Evolutionary conservation across 345 rosid genomes (phyloP).

Genomic region (Heritiera fomes): DNA sequence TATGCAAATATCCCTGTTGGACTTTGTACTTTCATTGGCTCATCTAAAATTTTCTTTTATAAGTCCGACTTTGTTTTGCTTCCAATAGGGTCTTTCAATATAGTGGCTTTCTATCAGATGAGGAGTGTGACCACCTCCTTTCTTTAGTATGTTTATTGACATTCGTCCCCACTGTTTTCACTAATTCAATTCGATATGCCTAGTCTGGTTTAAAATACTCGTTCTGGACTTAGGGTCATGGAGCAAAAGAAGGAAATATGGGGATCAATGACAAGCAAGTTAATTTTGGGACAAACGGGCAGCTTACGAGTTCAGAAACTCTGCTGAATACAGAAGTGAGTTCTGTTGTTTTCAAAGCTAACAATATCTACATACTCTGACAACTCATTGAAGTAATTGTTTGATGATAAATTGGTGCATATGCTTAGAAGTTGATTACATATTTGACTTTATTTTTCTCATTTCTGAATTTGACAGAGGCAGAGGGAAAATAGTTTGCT

Average conservation of each 20-base stretch:
- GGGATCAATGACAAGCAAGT: slow-evolving; percentile 29
- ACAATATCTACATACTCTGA: neutral
- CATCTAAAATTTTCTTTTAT: slow-evolving; percentile 7
- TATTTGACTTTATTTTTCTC: no score
- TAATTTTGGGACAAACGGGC: slow-evolving; percentile 30
- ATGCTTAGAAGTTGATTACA: neutral
- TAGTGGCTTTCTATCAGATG: slow-evolving; percentile 57
- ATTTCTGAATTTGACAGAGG: neutral
- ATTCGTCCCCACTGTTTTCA: neutral
- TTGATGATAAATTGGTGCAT: neutral
- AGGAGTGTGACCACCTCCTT: slow-evolving; percentile 75
- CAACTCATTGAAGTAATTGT: neutral
- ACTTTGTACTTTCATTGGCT: neutral
- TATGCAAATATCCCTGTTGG: neutral
- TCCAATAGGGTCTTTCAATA: slow-evolving; percentile 67
- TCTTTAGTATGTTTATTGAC: slow-evolving; percentile 47
- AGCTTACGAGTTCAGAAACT: slow-evolving; percentile 35
- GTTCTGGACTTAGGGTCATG: slow-evolving; percentile 35
- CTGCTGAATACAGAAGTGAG: slow-evolving; percentile 41
- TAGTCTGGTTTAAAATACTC: slow-evolving; percentile 9
- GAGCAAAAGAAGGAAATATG: slow-evolving; percentile 17
- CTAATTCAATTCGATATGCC: neutral
- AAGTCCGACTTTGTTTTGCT: slow-evolving; percentile 30
- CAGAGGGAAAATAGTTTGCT: neutral
- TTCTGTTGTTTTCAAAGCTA: slow-evolving; percentile 8